phyloP scores from a whole-genome alignment of 495 filamentous ascomycete genomes.

The Amorphotheca resinae region DNA sequence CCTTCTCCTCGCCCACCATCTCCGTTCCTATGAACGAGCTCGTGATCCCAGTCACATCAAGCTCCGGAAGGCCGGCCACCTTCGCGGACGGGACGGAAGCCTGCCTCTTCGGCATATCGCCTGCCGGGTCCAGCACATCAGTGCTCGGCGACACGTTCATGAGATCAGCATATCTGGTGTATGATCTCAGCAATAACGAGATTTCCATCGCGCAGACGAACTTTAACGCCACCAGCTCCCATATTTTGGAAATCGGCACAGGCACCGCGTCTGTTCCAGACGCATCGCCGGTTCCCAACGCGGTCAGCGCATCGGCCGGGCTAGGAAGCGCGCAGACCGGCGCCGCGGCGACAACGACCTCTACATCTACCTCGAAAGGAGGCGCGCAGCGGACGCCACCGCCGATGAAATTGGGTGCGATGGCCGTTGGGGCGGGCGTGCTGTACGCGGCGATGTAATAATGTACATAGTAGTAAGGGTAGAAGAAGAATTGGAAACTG shows the following conservation, averaged over 20 bases:
- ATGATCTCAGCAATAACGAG: constrained; percentile 77
- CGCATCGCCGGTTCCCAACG: constrained; percentile 52
- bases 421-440: constrained; percentile 15
- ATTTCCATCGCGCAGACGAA: constrained; percentile 78
- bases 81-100: constrained; percentile 49
- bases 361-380: constrained; percentile 12
- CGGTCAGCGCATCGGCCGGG: constrained; percentile 43
- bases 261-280: constrained; percentile 53
- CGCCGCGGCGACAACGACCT: background rate
- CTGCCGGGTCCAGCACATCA: constrained; percentile 48
- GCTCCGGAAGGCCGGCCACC: constrained; percentile 33
- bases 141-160: constrained; percentile 92
- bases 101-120: constrained; percentile 68
- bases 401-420: constrained; percentile 9
- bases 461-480: too few relatives aligned
- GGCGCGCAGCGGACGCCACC: constrained; percentile 10
- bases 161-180: constrained; percentile 83
- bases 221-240: constrained; percentile 56
- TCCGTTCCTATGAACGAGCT: constrained; percentile 64
- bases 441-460: constrained; percentile 18
- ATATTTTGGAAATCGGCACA: constrained; percentile 60
- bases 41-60: constrained; percentile 48
- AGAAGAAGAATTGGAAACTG: too few relatives aligned
- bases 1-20: constrained; percentile 55
- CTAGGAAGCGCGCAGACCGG: constrained; percentile 1